phyloP scores from a whole-genome alignment of 208 protist genomes.

The Plasmodiophora brassicae region DNA sequence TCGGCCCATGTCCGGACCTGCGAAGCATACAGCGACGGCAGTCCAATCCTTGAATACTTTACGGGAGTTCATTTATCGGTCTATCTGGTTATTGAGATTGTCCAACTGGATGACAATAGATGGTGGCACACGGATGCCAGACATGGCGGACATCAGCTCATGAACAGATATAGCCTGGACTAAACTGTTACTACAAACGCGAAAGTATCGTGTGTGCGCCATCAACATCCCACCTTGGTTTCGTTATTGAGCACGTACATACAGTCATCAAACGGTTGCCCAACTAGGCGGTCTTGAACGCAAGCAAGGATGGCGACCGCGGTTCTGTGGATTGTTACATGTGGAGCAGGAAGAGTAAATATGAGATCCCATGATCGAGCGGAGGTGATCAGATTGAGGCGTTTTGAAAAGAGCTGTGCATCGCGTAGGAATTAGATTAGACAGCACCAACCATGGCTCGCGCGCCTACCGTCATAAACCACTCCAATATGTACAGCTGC shows the following conservation, averaged over 20 bases:
- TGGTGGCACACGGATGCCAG: not conserved
- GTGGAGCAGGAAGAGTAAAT: not conserved
- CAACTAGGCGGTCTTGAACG: not conserved
- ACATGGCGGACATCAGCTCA: not conserved
- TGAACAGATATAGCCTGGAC: not conserved
- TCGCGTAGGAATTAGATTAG: not conserved
- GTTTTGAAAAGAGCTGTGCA: not conserved
- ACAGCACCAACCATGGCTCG: not conserved
- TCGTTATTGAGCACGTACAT: not conserved
- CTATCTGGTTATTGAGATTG: not conserved
- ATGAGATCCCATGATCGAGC: not conserved
- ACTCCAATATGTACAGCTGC: not conserved
- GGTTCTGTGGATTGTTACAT: not conserved
- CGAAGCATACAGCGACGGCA: too few species aligned
- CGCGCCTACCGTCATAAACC: constrained; percentile 9
- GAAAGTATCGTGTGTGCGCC: not conserved
- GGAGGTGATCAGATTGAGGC: not conserved
- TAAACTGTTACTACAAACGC: not conserved
- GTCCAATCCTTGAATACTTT: too few species aligned
- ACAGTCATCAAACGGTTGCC: not conserved
- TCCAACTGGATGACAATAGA: not conserved
- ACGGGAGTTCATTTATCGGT: too few species aligned
- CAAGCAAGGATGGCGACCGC: not conserved
- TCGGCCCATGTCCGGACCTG: too few species aligned
- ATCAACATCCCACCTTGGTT: not conserved